A percentile compares a stretch with the other conserved stretches of the same genome.
phyloP scores from a whole-genome alignment of 257 asterid species.

The Primulina tabacum region DNA sequence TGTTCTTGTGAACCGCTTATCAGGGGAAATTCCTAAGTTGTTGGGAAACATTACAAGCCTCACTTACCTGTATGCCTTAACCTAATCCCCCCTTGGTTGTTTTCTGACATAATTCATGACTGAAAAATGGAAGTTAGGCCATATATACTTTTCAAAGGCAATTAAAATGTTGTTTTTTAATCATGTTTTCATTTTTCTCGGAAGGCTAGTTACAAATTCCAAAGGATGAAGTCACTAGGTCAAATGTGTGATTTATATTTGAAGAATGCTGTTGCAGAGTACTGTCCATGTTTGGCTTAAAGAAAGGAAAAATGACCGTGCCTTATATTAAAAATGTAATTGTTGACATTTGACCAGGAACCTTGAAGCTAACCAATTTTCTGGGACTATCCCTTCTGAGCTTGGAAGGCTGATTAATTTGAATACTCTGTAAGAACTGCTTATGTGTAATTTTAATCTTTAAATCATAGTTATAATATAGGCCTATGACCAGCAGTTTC shows the following conservation, averaged over 20 bases:
- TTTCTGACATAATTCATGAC: slow-evolving; percentile 15
- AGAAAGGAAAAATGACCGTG: not conserved
- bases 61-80: slow-evolving; percentile 66
- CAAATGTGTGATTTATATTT: not conserved
- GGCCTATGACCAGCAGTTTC: slow-evolving; percentile 20
- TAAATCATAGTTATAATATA: slow-evolving; percentile 6
- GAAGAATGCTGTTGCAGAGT: not conserved
- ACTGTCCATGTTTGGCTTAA: not conserved
- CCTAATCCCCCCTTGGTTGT: slow-evolving; percentile 20
- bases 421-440: slow-evolving; percentile 57
- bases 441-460: slow-evolving; percentile 11
- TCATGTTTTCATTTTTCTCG: not conserved
- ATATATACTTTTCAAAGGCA: not conserved
- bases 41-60: slow-evolving; percentile 74
- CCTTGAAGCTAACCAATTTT: slow-evolving; percentile 75
- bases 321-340: slow-evolving; percentile 8
- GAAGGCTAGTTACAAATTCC: not conserved
- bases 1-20: slow-evolving; percentile 76
- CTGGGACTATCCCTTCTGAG: slow-evolving; percentile 66
- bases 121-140: slow-evolving; percentile 9
- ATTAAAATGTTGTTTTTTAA: not conserved
- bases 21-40: slow-evolving; percentile 76
- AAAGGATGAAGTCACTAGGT: not conserved
- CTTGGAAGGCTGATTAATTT: slow-evolving; percentile 60
- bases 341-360: slow-evolving; percentile 48